Evolutionary conservation across 768 basidiomycete species (phyloP), one percentile per base, ranked within the genome.

Genomic region (Tricholoma terreum): DNA sequence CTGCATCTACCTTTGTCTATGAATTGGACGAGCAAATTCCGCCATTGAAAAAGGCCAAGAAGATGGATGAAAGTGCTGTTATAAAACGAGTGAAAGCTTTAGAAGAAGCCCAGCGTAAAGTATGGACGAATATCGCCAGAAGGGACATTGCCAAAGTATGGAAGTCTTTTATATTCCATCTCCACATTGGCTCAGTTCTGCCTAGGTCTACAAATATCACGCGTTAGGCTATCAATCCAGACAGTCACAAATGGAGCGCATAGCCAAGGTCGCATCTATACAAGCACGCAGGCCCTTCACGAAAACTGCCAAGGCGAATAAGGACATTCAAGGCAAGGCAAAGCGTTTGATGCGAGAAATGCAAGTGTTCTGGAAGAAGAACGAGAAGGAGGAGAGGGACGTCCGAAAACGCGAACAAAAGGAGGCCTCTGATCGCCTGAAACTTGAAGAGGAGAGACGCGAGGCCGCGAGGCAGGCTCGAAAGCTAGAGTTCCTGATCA

Each of bases 401-500:
- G 84, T 90, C 11, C 85, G 94, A 61, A 93, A 91, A 72, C 90
- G 90, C 50, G 94, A 95, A 64, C 94, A 98, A 70, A 94, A 94
- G 71, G 95, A 97, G 69, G 93, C 94, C 10, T 80, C 85, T 64
- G 93, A 95, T 65, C 84, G 92, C 51, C 83, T 91, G 21, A 91
- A 87, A 71, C 73, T 92, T 31, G 94, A 96, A 71, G 94, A 96
- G 70, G 94, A 97, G 73, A 91, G 86, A 67, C 83, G 96, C 40
- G 97, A 99, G 73, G 89, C 91, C 11, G 90, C 94, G 36, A 80
- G 97, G 52, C 93, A 96, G 71, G 92, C 94, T 11, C 84, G 96
- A 63, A 98, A 98, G 72, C 84, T 99, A 22, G 97, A 99, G 75
- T 99, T 98, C 76, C 78, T 99, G 73, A 94, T 99, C 71, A 98